Percentiles rank a stretch among this genome's conserved stretches.
Conservation (phyloP, 1,284 basidiomycete species). For the Pterulicium gracile region DNA sequence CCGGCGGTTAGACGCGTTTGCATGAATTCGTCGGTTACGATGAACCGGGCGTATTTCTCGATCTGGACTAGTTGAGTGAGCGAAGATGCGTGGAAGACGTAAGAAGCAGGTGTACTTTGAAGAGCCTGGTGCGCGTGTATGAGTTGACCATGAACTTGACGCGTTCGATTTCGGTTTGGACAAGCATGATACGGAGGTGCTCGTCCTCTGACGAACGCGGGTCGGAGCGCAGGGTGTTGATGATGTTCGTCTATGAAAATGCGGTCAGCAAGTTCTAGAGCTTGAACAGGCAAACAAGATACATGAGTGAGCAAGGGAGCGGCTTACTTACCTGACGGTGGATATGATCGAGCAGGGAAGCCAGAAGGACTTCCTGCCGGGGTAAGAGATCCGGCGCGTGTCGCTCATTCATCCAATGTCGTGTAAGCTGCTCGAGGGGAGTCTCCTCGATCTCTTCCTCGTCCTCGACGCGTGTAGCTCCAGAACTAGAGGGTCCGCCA, state of each 20-base stretch:
- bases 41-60: constrained; percentile 75
- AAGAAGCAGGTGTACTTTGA: constrained; percentile 48
- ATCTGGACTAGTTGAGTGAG: constrained; percentile 41
- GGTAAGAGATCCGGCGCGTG: constrained; percentile 73
- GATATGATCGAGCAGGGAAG: constrained; percentile 68
- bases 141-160: constrained; percentile 84
- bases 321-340: constrained; percentile 79
- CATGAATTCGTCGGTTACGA: constrained; percentile 54
- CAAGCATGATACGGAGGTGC: constrained; percentile 83
- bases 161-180: constrained; percentile 87
- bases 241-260: constrained; percentile 39
- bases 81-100: constrained; percentile 2
- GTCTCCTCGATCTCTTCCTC: constrained; percentile 8
- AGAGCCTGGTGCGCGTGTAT: constrained; percentile 77
- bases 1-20: constrained; percentile 68
- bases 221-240: constrained; percentile 64
- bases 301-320: constrained; percentile 11
- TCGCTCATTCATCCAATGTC: constrained; percentile 82
- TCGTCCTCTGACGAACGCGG: constrained; percentile 80
- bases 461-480: constrained; percentile 4
- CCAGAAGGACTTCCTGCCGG: constrained; percentile 66
- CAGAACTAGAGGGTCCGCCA: background rate
- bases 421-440: constrained; percentile 50
- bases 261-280: constrained; percentile 4
- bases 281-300: constrained; percentile 5